A percentile compares a stretch with the other conserved stretches of the same genome.
Evolutionary conservation across 2,329 filamentous ascomycete genomes (phyloP).

Genomic region (Ophiostoma montium): DNA sequence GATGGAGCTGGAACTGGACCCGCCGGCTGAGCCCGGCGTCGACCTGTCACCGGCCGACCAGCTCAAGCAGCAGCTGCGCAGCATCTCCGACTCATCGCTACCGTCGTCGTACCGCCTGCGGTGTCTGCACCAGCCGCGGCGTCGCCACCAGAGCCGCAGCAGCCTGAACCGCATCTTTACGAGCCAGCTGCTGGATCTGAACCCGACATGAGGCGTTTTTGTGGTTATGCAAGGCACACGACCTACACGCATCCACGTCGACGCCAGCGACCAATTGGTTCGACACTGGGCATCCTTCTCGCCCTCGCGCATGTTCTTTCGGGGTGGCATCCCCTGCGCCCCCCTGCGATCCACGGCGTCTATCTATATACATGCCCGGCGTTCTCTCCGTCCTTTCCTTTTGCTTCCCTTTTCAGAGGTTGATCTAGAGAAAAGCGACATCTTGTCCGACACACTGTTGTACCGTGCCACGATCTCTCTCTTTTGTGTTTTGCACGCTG

Average conservation of each 20-base stretch:
- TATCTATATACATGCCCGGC: too few species aligned
- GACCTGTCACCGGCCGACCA: slow-evolving; percentile 15
- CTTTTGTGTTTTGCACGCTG: too few species aligned
- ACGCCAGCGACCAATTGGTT: too few species aligned
- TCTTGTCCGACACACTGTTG: too few species aligned
- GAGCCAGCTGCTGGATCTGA: slow-evolving; percentile 16
- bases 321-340: too few species aligned
- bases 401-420: not conserved
- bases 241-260: too few species aligned
- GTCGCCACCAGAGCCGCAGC: slow-evolving; percentile 17
- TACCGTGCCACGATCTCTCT: too few species aligned
- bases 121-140: slow-evolving; percentile 15
- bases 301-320: not conserved
- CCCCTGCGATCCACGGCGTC: too few species aligned
- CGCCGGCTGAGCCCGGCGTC: slow-evolving; percentile 8
- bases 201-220: slow-evolving; percentile 12
- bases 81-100: slow-evolving; percentile 16
- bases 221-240: not conserved
- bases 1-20: slow-evolving; percentile 1
- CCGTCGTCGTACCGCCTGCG: slow-evolving; percentile 16
- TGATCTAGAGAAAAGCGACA: too few species aligned
- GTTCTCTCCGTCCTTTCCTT: not conserved
- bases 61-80: slow-evolving; percentile 17
- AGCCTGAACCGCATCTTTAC: slow-evolving; percentile 17
- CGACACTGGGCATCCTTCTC: too few species aligned